These are phyloP conservation scores for Leccinum proliferum DNA, from an alignment of 1,284 basidiomycete genomes.

Conservation along the genomic window DNA sequence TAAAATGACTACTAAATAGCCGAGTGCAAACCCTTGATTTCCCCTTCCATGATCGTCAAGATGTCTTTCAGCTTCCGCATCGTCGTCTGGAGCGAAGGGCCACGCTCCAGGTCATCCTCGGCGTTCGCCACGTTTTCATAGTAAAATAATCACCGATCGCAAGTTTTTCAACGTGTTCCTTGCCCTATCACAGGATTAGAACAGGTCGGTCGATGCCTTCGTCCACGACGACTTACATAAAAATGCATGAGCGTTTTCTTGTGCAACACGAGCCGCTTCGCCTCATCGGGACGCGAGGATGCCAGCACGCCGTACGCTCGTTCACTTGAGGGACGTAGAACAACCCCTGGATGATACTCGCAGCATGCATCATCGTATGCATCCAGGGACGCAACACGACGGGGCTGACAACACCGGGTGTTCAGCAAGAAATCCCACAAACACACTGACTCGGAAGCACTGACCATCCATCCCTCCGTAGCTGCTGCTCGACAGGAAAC, in stretches of 20 bases:
- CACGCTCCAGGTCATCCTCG: slow-evolving; percentile 42
- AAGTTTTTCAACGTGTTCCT: slow-evolving; percentile 56
- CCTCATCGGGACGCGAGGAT: slow-evolving; percentile 28
- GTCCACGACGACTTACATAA: slow-evolving; percentile 41
- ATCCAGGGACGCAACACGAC: slow-evolving; percentile 57
- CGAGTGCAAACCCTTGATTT: slow-evolving; percentile 27
- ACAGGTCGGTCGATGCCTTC: not conserved
- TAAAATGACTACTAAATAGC: no score
- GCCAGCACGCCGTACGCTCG: slow-evolving; percentile 43
- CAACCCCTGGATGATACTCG: slow-evolving; percentile 56
- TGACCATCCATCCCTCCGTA: slow-evolving; percentile 56
- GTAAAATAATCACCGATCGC: slow-evolving; percentile 54
- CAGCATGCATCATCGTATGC: slow-evolving; percentile 47
- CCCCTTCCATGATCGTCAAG: slow-evolving; percentile 45
- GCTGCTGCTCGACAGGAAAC: slow-evolving; percentile 41
- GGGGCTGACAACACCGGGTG: slow-evolving; percentile 38
- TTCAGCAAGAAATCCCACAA: not conserved
- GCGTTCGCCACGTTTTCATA: slow-evolving; percentile 59
- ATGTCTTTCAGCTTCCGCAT: slow-evolving; percentile 46
- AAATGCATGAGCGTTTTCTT: slow-evolving; percentile 45
- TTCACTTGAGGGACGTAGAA: slow-evolving; percentile 67
- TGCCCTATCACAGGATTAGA: slow-evolving; percentile 36
- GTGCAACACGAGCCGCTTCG: slow-evolving; percentile 39
- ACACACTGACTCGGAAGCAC: slow-evolving; percentile 18
- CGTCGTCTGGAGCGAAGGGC: slow-evolving; percentile 37